These are phyloP conservation scores for Camelina hispida DNA, from an alignment of 345 rosid species.

Conservation along the genomic window DNA sequence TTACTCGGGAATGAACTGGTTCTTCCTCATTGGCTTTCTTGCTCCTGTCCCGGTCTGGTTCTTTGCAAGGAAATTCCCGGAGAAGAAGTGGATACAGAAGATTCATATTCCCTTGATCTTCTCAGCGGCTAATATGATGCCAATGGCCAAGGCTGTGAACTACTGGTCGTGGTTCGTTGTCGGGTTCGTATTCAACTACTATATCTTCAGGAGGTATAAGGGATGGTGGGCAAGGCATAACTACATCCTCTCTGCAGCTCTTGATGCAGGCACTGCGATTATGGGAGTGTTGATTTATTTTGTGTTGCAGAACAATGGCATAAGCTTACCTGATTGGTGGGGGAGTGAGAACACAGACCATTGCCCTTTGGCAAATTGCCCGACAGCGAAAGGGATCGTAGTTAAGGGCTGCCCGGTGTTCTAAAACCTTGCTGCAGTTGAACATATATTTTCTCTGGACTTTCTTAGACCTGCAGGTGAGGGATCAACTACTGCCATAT, in stretches of 20 bases:
- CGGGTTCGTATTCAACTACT: constrained; percentile 69
- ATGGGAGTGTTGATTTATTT: constrained; percentile 69
- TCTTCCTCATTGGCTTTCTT: constrained; percentile 71
- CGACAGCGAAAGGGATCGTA: constrained; percentile 64
- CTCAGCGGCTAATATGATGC: constrained; percentile 49
- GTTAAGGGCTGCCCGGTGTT: constrained; percentile 61
- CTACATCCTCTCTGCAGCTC: constrained; percentile 73
- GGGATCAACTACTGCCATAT: constrained; percentile 4
- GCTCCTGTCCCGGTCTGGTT: constrained; percentile 74
- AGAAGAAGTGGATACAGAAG: constrained; percentile 60
- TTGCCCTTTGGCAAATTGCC: constrained; percentile 67
- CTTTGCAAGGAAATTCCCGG: constrained; percentile 57
- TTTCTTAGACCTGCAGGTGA: constrained; percentile 10
- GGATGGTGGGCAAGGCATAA: constrained; percentile 78
- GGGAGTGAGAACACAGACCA: constrained; percentile 58
- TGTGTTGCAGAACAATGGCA: constrained; percentile 54
- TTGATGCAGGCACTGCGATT: constrained; percentile 80
- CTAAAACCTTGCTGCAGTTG: constrained; percentile 29
- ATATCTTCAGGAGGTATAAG: constrained; percentile 59
- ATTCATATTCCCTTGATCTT: constrained; percentile 68
- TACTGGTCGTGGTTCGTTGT: constrained; percentile 62
- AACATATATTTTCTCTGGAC: background rate
- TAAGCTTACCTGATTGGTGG: constrained; percentile 74
- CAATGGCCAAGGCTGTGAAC: constrained; percentile 66
- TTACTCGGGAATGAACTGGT: constrained; percentile 71